A percentile compares a stretch with the other conserved stretches of the same genome.
Evolutionary conservation across 2,329 filamentous ascomycete species (phyloP).

Genomic region (Stenocarpella maydis): DNA sequence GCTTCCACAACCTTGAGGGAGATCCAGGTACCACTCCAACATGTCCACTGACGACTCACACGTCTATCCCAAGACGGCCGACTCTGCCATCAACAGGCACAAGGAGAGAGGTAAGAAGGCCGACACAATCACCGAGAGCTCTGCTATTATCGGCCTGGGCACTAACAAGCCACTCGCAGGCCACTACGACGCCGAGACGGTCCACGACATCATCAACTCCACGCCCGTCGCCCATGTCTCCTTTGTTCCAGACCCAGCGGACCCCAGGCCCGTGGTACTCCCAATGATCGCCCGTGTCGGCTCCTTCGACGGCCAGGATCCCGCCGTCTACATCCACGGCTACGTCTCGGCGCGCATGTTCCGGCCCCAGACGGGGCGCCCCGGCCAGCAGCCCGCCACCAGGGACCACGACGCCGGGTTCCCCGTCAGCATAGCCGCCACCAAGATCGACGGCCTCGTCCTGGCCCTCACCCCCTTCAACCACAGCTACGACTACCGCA

Average conservation of each 20-base stretch:
- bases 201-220: conserved; percentile 77
- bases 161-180: conserved; percentile 53
- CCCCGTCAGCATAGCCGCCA: conserved; percentile 76
- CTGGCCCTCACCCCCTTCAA: conserved; percentile 81
- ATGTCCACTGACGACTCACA: conserved; percentile 22
- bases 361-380: conserved; percentile 60
- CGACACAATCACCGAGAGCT: too few relatives aligned
- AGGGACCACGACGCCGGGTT: conserved; percentile 55
- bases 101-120: conserved; percentile 32
- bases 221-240: conserved; percentile 82
- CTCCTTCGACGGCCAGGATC: conserved; percentile 71
- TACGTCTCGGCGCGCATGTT: conserved; percentile 83
- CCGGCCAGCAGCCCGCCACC: conserved; percentile 14
- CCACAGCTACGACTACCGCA: conserved; percentile 89
- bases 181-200: conserved; percentile 74
- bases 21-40: neutral
- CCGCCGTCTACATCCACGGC: conserved; percentile 83
- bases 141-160: too few relatives aligned
- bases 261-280: conserved; percentile 78
- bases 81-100: conserved; percentile 34
- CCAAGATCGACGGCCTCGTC: conserved; percentile 80
- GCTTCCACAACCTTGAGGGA: neutral
- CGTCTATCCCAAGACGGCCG: conserved; percentile 29
- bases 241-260: conserved; percentile 66
- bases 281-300: conserved; percentile 90